phyloP scores from a whole-genome alignment of 345 rosid genomes.

The Pelargonium nanum region DNA sequence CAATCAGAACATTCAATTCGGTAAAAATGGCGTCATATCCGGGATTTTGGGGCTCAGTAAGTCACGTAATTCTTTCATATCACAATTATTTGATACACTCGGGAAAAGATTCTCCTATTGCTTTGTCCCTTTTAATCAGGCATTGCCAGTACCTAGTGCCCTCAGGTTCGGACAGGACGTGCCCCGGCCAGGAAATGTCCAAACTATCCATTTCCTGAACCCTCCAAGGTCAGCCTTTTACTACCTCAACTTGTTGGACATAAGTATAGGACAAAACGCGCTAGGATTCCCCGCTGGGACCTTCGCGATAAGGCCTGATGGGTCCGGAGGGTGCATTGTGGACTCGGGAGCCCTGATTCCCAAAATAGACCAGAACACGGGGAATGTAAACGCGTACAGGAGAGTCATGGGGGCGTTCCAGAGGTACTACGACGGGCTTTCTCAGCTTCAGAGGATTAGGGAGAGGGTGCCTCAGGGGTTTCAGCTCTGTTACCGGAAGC shows the following conservation, averaged over 20 bases:
- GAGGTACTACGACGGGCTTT: background rate
- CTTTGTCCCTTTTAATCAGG: background rate
- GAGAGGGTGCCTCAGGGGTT: background rate
- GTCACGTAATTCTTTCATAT: background rate
- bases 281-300: background rate
- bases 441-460: background rate
- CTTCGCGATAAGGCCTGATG: background rate
- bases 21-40: background rate
- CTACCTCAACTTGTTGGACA: background rate
- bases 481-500: background rate
- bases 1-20: background rate
- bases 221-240: background rate
- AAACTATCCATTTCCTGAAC: background rate
- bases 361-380: background rate
- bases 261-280: background rate
- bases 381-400: background rate
- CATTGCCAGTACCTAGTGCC: background rate
- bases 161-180: background rate
- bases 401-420: background rate
- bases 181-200: background rate
- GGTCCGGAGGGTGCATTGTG: background rate
- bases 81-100: background rate
- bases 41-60: background rate
- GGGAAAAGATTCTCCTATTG: background rate
- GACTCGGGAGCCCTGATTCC: background rate